Percentiles rank a stretch among this genome's conserved stretches.
phyloP scores from a whole-genome alignment of 352 stramenopile species.

The Phytophthora ohioensis region DNA sequence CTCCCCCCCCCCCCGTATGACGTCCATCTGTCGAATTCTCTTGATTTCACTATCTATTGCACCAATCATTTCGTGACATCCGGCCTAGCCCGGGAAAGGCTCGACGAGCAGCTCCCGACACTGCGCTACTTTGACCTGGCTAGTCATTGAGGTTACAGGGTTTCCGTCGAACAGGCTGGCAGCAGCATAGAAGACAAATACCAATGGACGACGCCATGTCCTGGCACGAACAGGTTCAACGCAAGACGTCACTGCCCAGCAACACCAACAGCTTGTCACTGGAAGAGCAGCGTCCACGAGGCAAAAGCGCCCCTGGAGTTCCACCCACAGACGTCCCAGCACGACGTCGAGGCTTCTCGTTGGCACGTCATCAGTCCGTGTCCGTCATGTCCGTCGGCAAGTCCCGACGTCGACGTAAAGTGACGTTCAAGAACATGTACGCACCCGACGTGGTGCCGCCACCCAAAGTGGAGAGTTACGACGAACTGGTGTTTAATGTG shows the following conservation, averaged over 20 bases:
- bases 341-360: constrained; percentile 32
- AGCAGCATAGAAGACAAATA: constrained; percentile 11
- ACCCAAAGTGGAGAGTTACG: constrained; percentile 52
- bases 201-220: constrained; percentile 29
- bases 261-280: not conserved
- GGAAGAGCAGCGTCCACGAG: constrained; percentile 24
- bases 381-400: constrained; percentile 34
- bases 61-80: constrained; percentile 1
- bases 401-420: constrained; percentile 38
- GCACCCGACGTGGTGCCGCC: constrained; percentile 49
- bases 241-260: constrained; percentile 35
- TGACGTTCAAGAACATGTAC: constrained; percentile 63
- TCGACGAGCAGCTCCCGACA: not conserved
- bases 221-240: constrained; percentile 40
- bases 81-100: constrained; percentile 12
- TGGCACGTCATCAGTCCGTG: constrained; percentile 30
- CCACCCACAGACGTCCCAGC: not conserved
- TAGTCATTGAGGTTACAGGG: constrained; percentile 11
- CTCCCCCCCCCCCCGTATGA: not conserved
- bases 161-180: constrained; percentile 32
- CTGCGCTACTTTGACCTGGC: not conserved
- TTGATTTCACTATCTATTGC: constrained; percentile 12
- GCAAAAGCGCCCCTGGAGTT: constrained; percentile 23
- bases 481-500: constrained; percentile 70
- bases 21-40: constrained; percentile 15